phyloP scores from a whole-genome alignment of 2,329 filamentous ascomycete genomes.

The Stromatinia cepivora region DNA sequence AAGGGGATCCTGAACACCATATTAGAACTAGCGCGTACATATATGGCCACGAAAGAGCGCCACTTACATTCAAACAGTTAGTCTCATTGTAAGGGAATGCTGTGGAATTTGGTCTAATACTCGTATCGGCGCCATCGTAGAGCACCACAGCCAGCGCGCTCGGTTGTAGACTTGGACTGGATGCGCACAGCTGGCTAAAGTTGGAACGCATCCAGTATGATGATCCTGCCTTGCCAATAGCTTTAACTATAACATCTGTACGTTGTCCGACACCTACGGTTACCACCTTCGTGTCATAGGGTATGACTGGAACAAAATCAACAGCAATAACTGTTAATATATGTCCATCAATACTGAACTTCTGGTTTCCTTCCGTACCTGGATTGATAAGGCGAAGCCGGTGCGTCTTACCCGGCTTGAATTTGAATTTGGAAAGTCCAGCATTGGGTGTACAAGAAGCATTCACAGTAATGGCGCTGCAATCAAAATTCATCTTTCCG shows the following conservation, averaged over 20 bases:
- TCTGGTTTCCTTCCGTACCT: constrained; percentile 69
- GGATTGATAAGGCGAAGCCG: constrained; percentile 68
- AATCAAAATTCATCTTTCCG: constrained; percentile 39
- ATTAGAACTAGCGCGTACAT: neutral
- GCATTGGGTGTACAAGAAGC: constrained; percentile 37
- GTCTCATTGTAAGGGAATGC: constrained; percentile 33
- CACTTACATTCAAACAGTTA: neutral
- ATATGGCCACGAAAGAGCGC: neutral
- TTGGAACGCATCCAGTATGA: constrained; percentile 59
- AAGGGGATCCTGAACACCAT: neutral
- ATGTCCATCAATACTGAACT: constrained; percentile 69
- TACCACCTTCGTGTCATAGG: constrained; percentile 55
- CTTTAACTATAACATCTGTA: constrained; percentile 46
- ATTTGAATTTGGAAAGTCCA: constrained; percentile 34
- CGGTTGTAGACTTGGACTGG: constrained; percentile 50
- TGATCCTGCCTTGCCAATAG: constrained; percentile 43
- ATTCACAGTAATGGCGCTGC: constrained; percentile 30
- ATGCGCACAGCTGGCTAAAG: constrained; percentile 48
- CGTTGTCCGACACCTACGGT: constrained; percentile 46
- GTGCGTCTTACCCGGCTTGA: constrained; percentile 58
- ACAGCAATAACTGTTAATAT: constrained; percentile 65
- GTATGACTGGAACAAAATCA: constrained; percentile 62
- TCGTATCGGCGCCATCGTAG: constrained; percentile 59
- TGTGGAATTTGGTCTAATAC: constrained; percentile 49
- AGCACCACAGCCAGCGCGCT: constrained; percentile 62